Percentiles rank a stretch among this genome's conserved stretches.
These are phyloP conservation scores for Ceratobasidium sp. DNA, from an alignment of 1,284 basidiomycete genomes.

Conservation along the genomic window DNA sequence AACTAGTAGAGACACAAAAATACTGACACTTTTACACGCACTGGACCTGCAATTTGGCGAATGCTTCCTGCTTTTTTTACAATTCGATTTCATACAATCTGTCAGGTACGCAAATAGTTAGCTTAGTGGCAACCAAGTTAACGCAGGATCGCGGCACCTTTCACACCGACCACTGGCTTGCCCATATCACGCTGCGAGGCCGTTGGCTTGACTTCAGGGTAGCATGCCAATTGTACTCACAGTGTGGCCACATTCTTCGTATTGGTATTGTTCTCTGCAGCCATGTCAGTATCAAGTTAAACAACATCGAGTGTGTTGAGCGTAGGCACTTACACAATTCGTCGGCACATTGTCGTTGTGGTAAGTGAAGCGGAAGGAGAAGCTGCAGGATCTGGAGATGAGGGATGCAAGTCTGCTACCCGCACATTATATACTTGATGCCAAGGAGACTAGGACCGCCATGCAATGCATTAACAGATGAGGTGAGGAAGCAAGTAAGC, in stretches of 20 bases:
- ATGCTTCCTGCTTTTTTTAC: constrained; percentile 39
- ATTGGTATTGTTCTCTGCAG: constrained; percentile 27
- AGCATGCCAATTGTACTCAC: not conserved
- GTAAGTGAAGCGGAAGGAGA: not conserved
- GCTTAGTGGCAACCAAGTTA: not conserved
- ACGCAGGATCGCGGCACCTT: constrained; percentile 9
- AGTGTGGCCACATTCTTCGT: constrained; percentile 34
- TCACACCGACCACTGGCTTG: constrained; percentile 28
- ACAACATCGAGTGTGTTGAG: not conserved
- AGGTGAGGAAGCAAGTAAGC: not conserved
- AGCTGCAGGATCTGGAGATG: not conserved
- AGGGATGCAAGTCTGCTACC: not conserved
- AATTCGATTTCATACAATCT: constrained; percentile 36
- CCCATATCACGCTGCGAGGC: constrained; percentile 23
- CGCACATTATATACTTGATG: not conserved
- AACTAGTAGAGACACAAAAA: not conserved
- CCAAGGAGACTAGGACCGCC: not conserved
- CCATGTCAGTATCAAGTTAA: not conserved
- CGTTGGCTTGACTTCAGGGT: no score
- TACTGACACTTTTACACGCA: constrained; percentile 23
- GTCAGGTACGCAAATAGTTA: not conserved
- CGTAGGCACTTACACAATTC: constrained; percentile 31
- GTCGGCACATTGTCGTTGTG: constrained; percentile 11
- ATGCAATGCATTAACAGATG: not conserved
- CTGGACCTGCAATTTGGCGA: constrained; percentile 29